Percentiles rank a stretch among this genome's conserved stretches.
phyloP scores from a whole-genome alignment of 2,329 filamentous ascomycete genomes.

The Trichophyton benhamiae region DNA sequence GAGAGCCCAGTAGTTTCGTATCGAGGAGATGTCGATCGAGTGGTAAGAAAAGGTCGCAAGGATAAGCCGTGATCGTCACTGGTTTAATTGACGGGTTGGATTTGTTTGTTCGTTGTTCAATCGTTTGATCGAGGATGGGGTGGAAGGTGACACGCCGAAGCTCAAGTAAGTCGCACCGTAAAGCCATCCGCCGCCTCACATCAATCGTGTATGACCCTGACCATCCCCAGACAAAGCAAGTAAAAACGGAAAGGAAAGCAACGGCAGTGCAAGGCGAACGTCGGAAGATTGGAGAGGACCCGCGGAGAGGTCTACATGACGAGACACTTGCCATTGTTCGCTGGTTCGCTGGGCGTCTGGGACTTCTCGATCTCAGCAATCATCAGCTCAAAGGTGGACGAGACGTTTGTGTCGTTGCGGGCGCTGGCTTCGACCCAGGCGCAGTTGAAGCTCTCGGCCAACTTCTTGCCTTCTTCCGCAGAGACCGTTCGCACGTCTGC shows the following conservation, averaged over 20 bases:
- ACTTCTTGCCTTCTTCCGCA: slow-evolving; percentile 68
- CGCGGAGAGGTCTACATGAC: slow-evolving; percentile 54
- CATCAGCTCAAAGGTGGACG: slow-evolving; percentile 84
- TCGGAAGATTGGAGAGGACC: not conserved
- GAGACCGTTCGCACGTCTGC: slow-evolving; percentile 88
- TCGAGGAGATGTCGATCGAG: not conserved
- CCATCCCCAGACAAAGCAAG: slow-evolving; percentile 4
- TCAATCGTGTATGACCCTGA: not conserved
- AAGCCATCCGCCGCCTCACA: not conserved
- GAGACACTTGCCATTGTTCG: slow-evolving; percentile 65
- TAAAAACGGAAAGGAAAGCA: not conserved
- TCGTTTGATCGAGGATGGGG: not conserved
- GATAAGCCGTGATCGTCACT: not conserved
- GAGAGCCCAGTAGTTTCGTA: not conserved
- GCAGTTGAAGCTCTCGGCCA: slow-evolving; percentile 79
- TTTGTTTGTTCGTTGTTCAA: not conserved
- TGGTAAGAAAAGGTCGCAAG: not conserved
- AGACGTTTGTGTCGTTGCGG: slow-evolving; percentile 85
- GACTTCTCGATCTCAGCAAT: slow-evolving; percentile 91
- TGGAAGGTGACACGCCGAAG: not conserved
- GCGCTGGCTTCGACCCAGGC: slow-evolving; percentile 92
- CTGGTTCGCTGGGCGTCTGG: slow-evolving; percentile 75
- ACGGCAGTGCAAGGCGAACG: not conserved
- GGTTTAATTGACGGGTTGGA: not conserved
- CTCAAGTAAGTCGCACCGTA: not conserved